These are phyloP conservation scores for Xylariaceae sp. DNA, from an alignment of 2,329 filamentous ascomycete species.

Conservation along the genomic window DNA sequence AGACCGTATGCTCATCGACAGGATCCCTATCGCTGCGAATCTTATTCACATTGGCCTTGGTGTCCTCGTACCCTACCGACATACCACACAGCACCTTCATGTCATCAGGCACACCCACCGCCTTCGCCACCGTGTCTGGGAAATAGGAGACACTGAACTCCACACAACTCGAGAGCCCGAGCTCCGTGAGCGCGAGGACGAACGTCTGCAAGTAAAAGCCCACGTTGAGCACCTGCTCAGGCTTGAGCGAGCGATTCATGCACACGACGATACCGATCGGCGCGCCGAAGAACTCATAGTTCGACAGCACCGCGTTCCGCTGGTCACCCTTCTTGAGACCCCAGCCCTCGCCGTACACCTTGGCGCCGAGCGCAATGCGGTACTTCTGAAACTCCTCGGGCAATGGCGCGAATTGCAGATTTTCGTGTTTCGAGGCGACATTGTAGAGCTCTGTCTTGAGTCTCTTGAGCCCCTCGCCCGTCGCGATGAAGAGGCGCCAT, in stretches of 20 bases:
- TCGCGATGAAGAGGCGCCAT: constrained; percentile 19
- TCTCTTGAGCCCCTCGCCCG: constrained; percentile 5
- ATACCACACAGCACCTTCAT: constrained; percentile 18
- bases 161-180: constrained; percentile 15
- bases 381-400: constrained; percentile 8
- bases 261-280: constrained; percentile 21
- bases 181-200: constrained; percentile 16
- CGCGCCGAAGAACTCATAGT: constrained; percentile 25
- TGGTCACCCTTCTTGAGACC: constrained; percentile 17
- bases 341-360: constrained; percentile 20
- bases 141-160: constrained; percentile 17
- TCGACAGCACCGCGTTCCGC: constrained; percentile 15
- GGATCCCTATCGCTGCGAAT: constrained; percentile 2
- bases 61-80: constrained; percentile 21
- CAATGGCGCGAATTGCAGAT: constrained; percentile 2
- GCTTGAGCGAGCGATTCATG: constrained; percentile 15
- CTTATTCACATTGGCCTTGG: constrained; percentile 5
- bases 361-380: constrained; percentile 16
- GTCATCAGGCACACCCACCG: constrained; percentile 13
- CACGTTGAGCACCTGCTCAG: constrained; percentile 14
- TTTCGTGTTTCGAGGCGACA: constrained; percentile 1
- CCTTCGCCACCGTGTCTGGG: constrained; percentile 11
- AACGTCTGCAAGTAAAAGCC: constrained; percentile 23
- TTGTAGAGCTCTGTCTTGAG: constrained; percentile 7
- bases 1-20: constrained; percentile 9